phyloP scores from a whole-genome alignment of 441 rosid genomes.

The Eutrema salsugineum region DNA sequence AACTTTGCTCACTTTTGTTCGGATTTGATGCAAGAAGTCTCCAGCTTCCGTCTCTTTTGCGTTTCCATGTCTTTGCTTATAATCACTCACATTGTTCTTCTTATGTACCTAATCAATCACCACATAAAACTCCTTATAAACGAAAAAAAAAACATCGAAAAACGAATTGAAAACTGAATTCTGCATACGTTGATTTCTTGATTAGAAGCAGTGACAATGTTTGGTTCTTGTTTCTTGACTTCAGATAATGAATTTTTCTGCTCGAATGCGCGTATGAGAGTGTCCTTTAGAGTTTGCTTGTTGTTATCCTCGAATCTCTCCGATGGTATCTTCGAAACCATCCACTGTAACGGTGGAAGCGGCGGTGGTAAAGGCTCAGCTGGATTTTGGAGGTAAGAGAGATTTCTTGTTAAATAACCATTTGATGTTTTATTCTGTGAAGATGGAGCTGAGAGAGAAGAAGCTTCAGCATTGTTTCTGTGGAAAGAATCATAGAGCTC shows the following conservation, averaged over 20 bases:
- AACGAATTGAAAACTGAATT: background rate
- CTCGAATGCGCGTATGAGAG: constrained; percentile 14
- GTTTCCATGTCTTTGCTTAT: constrained; percentile 34
- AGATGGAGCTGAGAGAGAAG: constrained; percentile 27
- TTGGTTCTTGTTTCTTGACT: constrained; percentile 32
- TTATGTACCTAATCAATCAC: constrained; percentile 31
- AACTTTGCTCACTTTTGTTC: constrained; percentile 77
- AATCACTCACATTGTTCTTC: constrained; percentile 38
- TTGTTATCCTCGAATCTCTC: constrained; percentile 31
- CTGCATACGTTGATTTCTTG: constrained; percentile 35
- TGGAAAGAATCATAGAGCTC: constrained; percentile 44
- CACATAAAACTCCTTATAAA: constrained; percentile 1
- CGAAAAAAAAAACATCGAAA: background rate
- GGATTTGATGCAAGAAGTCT: constrained; percentile 75
- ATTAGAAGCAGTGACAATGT: constrained; percentile 28
- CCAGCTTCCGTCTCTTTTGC: constrained; percentile 51
- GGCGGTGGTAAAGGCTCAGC: constrained; percentile 57
- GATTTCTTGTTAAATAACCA: constrained; percentile 15
- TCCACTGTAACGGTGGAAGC: constrained; percentile 75
- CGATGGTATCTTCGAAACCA: constrained; percentile 36
- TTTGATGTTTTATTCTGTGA: constrained; percentile 38
- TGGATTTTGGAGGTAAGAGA: constrained; percentile 31
- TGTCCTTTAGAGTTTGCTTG: constrained; percentile 32
- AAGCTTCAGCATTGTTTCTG: constrained; percentile 32
- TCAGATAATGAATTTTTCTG: constrained; percentile 24